These are phyloP conservation scores for Spizellomyces punctatus DNA, from an alignment of 192 early-diverging fungal species.

Conservation along the genomic window DNA sequence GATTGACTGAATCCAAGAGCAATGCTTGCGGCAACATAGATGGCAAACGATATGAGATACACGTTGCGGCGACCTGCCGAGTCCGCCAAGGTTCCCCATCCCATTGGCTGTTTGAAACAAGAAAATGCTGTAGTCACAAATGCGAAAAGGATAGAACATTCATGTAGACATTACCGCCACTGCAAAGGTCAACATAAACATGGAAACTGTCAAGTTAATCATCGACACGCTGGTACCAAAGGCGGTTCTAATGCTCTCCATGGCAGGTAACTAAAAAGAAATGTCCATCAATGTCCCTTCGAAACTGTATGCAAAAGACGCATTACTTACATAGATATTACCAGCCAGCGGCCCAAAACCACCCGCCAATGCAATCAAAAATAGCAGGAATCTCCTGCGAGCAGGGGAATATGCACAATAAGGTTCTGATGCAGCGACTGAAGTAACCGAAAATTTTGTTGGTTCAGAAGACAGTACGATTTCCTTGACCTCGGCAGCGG, in stretches of 20 bases:
- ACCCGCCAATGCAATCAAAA: no score
- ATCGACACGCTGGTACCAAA: not conserved
- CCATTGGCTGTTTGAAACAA: not conserved
- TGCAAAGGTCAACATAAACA: not conserved
- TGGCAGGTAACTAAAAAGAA: not conserved
- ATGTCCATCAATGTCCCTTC: not conserved
- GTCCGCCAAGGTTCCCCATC: not conserved
- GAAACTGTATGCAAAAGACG: not conserved
- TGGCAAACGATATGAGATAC: not conserved
- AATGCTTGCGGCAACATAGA: not conserved
- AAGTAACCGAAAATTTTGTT: no score
- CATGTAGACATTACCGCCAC: not conserved
- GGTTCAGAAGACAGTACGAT: no score
- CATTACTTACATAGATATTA: not conserved
- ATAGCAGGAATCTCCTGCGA: no score
- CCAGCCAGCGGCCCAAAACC: not conserved
- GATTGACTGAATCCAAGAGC: not conserved
- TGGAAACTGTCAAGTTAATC: not conserved
- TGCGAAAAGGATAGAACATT: not conserved
- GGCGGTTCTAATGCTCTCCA: not conserved
- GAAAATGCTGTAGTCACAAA: not conserved
- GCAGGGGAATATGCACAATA: no score
- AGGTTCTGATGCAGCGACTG: no score
- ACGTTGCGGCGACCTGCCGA: not conserved
- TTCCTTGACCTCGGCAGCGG: no score